phyloP scores from a whole-genome alignment of 306 rosid genomes.

The Vicia villosa region DNA sequence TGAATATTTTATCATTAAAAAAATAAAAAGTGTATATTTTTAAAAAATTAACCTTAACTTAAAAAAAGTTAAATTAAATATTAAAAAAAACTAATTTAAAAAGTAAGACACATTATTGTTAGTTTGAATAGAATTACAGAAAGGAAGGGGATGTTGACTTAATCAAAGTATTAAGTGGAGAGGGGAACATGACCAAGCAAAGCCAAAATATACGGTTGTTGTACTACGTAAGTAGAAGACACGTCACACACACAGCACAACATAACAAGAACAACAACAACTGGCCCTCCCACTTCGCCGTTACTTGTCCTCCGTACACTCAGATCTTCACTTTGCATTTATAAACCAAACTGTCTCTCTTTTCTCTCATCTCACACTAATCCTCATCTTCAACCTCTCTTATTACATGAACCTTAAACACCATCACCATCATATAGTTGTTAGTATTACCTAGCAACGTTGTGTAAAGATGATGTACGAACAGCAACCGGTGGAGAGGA shows the following conservation, averaged over 20 bases:
- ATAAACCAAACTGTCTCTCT: background rate
- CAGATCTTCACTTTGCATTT: background rate
- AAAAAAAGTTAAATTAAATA: too few relatives aligned
- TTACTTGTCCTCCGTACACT: background rate
- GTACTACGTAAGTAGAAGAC: background rate
- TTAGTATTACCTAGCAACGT: too few relatives aligned
- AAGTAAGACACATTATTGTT: background rate
- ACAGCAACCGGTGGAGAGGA: constrained; percentile 33
- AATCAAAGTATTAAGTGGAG: constrained; percentile 1
- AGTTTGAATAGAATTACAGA: background rate
- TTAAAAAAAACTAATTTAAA: too few relatives aligned
- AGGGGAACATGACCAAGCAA: constrained; percentile 2
- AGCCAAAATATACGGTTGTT: background rate
- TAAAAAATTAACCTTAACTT: too few relatives aligned
- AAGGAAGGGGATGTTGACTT: background rate
- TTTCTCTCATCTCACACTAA: background rate
- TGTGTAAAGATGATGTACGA: constrained; percentile 57
- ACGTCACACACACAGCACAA: background rate
- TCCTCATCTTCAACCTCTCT: background rate
- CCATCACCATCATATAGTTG: too few relatives aligned
- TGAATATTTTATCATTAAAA: too few relatives aligned
- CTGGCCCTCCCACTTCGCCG: background rate
- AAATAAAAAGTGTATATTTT: too few relatives aligned
- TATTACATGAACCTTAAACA: too few relatives aligned
- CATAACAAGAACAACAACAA: background rate